phyloP scores from a whole-genome alignment of 1,284 basidiomycete species.

The Filobasidium uniguttulatum region DNA sequence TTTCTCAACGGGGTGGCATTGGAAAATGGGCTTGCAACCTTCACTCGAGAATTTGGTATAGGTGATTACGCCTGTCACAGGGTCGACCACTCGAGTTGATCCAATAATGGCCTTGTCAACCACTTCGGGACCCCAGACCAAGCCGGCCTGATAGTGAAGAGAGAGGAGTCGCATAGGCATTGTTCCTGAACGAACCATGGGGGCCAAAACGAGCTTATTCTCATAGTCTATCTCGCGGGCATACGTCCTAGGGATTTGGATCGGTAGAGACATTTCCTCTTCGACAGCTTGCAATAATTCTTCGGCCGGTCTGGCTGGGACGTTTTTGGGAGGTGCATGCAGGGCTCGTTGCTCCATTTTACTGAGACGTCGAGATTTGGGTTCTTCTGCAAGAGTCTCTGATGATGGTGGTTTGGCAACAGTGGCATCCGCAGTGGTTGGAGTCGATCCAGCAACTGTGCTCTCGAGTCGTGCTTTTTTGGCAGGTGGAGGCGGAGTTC shows the following conservation, averaged over 20 bases:
- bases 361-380: no score
- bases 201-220: conserved; percentile 74
- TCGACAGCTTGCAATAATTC: conserved; percentile 15
- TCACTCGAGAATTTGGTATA: conserved; percentile 48
- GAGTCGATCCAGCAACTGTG: no score
- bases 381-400: no score
- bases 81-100: conserved; percentile 64
- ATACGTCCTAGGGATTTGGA: conserved; percentile 25
- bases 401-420: no score
- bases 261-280: conserved; percentile 23
- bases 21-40: conserved; percentile 71
- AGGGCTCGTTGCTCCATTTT: no score
- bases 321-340: no score
- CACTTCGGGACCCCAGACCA: conserved; percentile 96
- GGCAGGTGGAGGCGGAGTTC: no score
- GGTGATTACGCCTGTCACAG: conserved; percentile 78
- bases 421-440: no score
- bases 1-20: conserved; percentile 87
- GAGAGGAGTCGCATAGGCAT: conserved; percentile 52
- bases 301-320: neutral
- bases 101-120: conserved; percentile 94
- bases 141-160: conserved; percentile 79
- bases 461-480: no score
- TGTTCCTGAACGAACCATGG: conserved; percentile 53
- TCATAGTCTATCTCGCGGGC: conserved; percentile 40